Conservation (phyloP, 164 flowering plant genomes). For the Taxillus chinensis region DNA sequence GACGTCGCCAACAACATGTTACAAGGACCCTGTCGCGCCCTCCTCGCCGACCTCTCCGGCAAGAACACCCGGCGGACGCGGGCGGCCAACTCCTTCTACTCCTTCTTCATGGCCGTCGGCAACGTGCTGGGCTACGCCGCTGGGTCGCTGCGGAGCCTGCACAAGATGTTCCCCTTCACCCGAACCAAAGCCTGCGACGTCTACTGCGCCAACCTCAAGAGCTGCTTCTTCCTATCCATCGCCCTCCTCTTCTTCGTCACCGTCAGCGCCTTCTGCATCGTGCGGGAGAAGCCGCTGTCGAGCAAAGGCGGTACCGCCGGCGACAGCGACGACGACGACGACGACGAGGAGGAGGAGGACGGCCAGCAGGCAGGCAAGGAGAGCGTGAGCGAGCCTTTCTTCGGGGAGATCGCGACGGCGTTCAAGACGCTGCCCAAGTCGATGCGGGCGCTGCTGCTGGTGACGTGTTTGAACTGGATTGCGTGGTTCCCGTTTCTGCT, state of each 20-base stretch:
- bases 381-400: constrained; percentile 17
- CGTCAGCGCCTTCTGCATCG: constrained; percentile 24
- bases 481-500: constrained; percentile 81
- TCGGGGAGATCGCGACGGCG: constrained; percentile 32
- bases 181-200: constrained; percentile 49
- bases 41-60: constrained; percentile 54
- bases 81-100: constrained; percentile 39
- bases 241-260: constrained; percentile 35
- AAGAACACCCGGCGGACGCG: constrained; percentile 21
- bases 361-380: background rate
- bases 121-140: constrained; percentile 71
- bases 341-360: background rate
- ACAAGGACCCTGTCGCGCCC: constrained; percentile 58
- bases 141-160: constrained; percentile 39
- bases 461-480: constrained; percentile 70
- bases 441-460: constrained; percentile 53
- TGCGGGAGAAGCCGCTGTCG: constrained; percentile 21
- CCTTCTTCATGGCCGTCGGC: constrained; percentile 85
- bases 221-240: constrained; percentile 54
- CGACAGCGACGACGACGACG: background rate
- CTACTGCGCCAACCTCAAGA: constrained; percentile 74
- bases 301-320: background rate
- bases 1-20: constrained; percentile 71
- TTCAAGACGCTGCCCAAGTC: constrained; percentile 35
- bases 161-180: constrained; percentile 53